Evolutionary conservation across 371 early-diverging fungal genomes (phyloP), one percentile per base, ranked within the genome.

Genomic region (Syncephalastrum racemosum): DNA sequence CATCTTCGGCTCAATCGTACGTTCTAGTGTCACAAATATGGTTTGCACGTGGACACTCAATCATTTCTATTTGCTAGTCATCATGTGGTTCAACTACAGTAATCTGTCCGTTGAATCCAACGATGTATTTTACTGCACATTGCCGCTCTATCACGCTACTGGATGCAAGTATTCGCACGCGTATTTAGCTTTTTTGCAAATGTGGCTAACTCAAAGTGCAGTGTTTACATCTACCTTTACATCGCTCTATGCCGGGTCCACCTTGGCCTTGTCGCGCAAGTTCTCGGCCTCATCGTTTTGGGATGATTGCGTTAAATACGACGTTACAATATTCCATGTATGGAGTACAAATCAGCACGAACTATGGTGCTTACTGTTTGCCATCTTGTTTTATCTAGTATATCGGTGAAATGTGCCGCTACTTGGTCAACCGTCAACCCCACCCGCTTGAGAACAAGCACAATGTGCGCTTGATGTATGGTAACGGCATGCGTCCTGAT

Each of bases 351-450:
- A 42, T 19, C 15, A 42, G 40, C 6, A 53, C 39, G 2, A 19
- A 18, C 3, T 14, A 15, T 27, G 7, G 3, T 27, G 7, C 27
- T 27, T 7, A 27, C 4, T 20, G 19, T 14, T 25, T 6, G 3
- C 4, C 18, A 10, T 23, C 43, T 40, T 18, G 14, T 2, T 20
- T 19, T 47, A 24, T 20, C 22, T 50, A 77, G 63, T 86, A 88
- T 46, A 82, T 88, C 62, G 89, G 89, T 7, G 89, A 89, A 55
- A 73, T 89, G n/a, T 84, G 85, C 53, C 69, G 89, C 51, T 89
- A 87, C 58, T 69, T 89, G 18, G 58, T 82, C 16, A 67, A 69
- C 44, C 67, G 66, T 3, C 81, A 84, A 1, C 63, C 70, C 4
- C 63, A 68, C 4, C 75, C 82, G 4, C 47, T 59, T 18, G 89